These are phyloP conservation scores for Tagetes patula DNA, from an alignment of 129 eudicot species.

Conservation along the genomic window DNA sequence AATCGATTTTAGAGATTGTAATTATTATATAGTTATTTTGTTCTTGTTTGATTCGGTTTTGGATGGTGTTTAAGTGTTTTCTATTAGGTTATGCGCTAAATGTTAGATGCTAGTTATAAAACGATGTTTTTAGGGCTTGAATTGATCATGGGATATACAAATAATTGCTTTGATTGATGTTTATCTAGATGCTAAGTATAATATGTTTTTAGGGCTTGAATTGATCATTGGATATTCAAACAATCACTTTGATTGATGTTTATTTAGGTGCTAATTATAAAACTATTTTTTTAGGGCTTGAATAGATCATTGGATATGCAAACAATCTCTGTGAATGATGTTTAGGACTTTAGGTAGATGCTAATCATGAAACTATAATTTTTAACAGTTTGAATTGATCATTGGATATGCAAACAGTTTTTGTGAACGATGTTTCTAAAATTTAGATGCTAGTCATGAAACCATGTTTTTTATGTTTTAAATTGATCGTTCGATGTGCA, in stretches of 20 bases:
- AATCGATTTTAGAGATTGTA: neutral
- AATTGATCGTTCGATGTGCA: neutral
- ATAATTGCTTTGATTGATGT: neutral
- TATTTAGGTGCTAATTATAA: neutral
- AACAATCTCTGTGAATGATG: neutral
- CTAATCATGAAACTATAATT: no score
- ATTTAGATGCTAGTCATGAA: no score
- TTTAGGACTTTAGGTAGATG: neutral
- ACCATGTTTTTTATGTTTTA: neutral
- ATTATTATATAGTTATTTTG: neutral
- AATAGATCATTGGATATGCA: neutral
- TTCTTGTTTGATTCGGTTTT: neutral
- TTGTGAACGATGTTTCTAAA: neutral
- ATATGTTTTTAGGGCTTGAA: neutral
- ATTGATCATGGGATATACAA: neutral
- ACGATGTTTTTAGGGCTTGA: neutral
- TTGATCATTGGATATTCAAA: neutral
- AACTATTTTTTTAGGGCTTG: neutral
- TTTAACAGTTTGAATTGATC: neutral
- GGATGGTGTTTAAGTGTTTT: neutral
- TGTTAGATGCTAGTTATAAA: neutral
- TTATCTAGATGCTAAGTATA: neutral
- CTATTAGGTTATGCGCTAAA: neutral
- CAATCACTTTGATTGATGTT: neutral
- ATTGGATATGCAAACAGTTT: neutral